Percentiles rank a stretch among this genome's conserved stretches.
phyloP scores from a whole-genome alignment of 495 filamentous ascomycete species.

The Paragyromitra xinjiangensis region DNA sequence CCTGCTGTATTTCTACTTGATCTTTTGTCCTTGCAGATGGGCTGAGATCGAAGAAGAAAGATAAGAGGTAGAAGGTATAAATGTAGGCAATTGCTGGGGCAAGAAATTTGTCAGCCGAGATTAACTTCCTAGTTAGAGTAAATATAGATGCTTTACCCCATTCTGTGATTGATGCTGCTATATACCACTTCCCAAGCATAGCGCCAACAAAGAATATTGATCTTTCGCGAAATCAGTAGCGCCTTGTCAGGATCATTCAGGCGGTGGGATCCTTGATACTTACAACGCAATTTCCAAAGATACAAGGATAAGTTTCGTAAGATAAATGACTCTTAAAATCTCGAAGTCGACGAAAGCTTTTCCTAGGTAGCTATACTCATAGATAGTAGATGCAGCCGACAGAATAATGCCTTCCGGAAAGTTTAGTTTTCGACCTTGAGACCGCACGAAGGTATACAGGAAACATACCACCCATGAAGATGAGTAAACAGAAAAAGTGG shows the following conservation, averaged over 20 bases:
- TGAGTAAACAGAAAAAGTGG: slow-evolving; percentile 78
- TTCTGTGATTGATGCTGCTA: slow-evolving; percentile 65
- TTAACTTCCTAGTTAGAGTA: no score
- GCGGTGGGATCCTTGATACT: not conserved
- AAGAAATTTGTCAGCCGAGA: not conserved
- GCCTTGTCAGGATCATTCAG: not conserved
- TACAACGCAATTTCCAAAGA: slow-evolving; percentile 75
- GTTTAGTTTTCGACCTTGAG: not conserved
- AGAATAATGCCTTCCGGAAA: slow-evolving; percentile 44
- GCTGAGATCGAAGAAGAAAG: slow-evolving; percentile 85
- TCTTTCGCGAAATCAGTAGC: not conserved
- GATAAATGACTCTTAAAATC: slow-evolving; percentile 78
- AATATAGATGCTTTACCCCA: slow-evolving; percentile 65
- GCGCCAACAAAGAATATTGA: slow-evolving; percentile 61
- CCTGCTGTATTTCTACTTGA: slow-evolving; percentile 40
- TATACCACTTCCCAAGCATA: slow-evolving; percentile 56
- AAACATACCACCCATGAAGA: slow-evolving; percentile 79
- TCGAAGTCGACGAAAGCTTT: slow-evolving; percentile 64
- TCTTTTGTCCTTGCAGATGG: slow-evolving; percentile 75
- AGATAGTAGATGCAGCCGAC: slow-evolving; percentile 52
- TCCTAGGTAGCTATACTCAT: slow-evolving; percentile 83
- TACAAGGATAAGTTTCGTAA: slow-evolving; percentile 81
- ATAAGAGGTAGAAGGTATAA: slow-evolving; percentile 88
- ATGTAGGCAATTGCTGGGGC: slow-evolving; percentile 77
- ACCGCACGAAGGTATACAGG: not conserved